Evolutionary conservation across 805 yeast genomes (phyloP).

Genomic region (Suhomyces sp.): DNA sequence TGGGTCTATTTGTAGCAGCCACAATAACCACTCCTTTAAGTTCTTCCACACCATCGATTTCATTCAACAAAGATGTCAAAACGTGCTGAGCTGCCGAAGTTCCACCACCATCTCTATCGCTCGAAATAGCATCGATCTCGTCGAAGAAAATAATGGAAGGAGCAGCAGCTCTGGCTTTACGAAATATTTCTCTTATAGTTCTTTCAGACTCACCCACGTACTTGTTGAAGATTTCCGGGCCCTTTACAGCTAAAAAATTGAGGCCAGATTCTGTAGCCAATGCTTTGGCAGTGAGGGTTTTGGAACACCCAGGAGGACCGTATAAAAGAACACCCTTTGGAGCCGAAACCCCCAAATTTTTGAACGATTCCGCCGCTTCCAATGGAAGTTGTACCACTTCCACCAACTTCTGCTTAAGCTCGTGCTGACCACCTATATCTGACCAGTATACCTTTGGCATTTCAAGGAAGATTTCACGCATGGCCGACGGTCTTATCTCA

Average conservation of each 20-base stretch:
- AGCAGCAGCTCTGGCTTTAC: slow-evolving; percentile 91
- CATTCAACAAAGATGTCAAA: slow-evolving; percentile 84
- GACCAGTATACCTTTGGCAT: slow-evolving; percentile 92
- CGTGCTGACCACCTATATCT: slow-evolving; percentile 94
- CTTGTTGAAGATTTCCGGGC: slow-evolving; percentile 93
- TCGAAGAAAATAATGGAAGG: slow-evolving; percentile 95
- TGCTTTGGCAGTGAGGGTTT: slow-evolving; percentile 92
- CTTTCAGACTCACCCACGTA: slow-evolving; percentile 95
- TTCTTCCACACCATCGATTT: slow-evolving; percentile 96
- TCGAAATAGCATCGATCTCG: slow-evolving; percentile 91
- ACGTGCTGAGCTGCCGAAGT: slow-evolving; percentile 81
- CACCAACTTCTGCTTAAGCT: slow-evolving; percentile 70
- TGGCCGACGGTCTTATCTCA: slow-evolving; percentile 92
- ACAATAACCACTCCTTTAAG: slow-evolving; percentile 88
- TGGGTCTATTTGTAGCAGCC: slow-evolving; percentile 96
- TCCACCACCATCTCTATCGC: slow-evolving; percentile 62
- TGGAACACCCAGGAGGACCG: slow-evolving; percentile 99
- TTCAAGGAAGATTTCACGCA: slow-evolving; percentile 92
- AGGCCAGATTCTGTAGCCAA: slow-evolving; percentile 93
- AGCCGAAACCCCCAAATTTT: slow-evolving; percentile 73
- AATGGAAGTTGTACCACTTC: slow-evolving; percentile 94
- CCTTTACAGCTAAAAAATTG: slow-evolving; percentile 91
- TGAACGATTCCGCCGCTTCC: slow-evolving; percentile 74
- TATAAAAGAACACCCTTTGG: slow-evolving; percentile 92
- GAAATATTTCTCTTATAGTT: slow-evolving; percentile 88